A percentile compares a stretch with the other conserved stretches of the same genome.
Evolutionary conservation across 768 basidiomycete species (phyloP).

Genomic region (Lactarius hatsudake): DNA sequence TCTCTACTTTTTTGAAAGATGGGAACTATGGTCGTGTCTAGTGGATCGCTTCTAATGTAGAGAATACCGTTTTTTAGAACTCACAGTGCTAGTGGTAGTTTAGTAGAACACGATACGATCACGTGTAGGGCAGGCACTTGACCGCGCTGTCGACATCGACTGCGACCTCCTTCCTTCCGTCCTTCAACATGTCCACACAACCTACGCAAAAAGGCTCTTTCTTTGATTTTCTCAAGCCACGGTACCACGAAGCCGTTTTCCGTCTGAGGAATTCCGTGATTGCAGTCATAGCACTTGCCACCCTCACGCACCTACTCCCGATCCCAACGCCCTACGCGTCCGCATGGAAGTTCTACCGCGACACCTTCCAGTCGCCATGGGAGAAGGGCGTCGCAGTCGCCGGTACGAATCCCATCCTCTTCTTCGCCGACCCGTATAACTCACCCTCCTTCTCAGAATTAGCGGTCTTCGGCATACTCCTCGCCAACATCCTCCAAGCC

Average conservation of each 20-base stretch:
- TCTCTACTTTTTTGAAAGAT: slow-evolving; percentile 53
- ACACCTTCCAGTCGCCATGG: slow-evolving; percentile 23
- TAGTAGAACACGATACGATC: slow-evolving; percentile 10
- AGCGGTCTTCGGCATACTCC: slow-evolving; percentile 10
- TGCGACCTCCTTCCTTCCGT: background rate
- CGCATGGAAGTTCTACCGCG: slow-evolving; percentile 24
- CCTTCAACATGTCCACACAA: slow-evolving; percentile 8
- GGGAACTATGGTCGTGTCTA: slow-evolving; percentile 57
- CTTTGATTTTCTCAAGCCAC: slow-evolving; percentile 24
- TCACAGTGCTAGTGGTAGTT: too few relatives aligned
- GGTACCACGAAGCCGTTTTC: slow-evolving; percentile 23
- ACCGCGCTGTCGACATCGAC: background rate
- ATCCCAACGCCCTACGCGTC: slow-evolving; percentile 24
- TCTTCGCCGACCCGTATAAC: background rate
- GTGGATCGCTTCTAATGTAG: background rate
- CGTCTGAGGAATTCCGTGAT: slow-evolving; percentile 22
- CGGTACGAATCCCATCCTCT: slow-evolving; percentile 12
- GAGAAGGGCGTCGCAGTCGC: slow-evolving; percentile 15
- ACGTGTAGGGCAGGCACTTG: slow-evolving; percentile 8
- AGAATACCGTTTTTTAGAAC: background rate
- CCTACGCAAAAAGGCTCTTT: slow-evolving; percentile 7
- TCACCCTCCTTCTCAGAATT: slow-evolving; percentile 13
- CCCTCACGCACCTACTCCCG: slow-evolving; percentile 28
- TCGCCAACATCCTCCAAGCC: slow-evolving; percentile 23
- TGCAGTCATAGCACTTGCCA: slow-evolving; percentile 15